phyloP scores from a whole-genome alignment of 2,329 filamentous ascomycete genomes.

The Didymella sp. region DNA sequence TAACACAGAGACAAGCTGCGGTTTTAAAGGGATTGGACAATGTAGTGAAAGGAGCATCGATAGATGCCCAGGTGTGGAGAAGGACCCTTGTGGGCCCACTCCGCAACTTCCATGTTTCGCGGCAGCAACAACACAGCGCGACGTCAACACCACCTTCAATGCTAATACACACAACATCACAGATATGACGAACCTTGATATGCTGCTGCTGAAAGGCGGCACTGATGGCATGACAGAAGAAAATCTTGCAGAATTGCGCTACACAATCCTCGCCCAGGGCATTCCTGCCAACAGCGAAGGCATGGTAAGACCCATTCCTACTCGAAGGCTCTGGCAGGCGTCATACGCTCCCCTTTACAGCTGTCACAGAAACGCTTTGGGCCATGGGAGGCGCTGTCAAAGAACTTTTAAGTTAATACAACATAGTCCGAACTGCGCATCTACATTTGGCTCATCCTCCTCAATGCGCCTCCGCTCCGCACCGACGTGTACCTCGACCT shows the following conservation, averaged over 20 bases:
- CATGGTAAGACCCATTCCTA: conserved; percentile 64
- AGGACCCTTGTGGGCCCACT: conserved; percentile 4
- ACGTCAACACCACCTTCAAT: conserved; percentile 4
- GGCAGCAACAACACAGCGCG: background rate
- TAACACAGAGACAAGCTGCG: background rate
- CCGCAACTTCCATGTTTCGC: conserved; percentile 7
- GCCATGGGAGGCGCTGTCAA: too few species aligned
- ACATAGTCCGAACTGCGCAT: conserved; percentile 85
- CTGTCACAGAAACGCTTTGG: too few species aligned
- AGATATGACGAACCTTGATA: conserved; percentile 65
- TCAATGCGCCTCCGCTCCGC: conserved; percentile 82
- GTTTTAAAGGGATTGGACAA: background rate
- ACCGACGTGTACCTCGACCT: conserved; percentile 90
- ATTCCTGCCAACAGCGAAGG: conserved; percentile 80
- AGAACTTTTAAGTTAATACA: conserved; percentile 8
- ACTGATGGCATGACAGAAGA: conserved; percentile 71
- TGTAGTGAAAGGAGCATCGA: background rate
- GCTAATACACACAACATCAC: conserved; percentile 14
- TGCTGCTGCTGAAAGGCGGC: conserved; percentile 80
- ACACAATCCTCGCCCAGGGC: conserved; percentile 76
- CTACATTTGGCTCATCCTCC: conserved; percentile 93
- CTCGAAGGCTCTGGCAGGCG: background rate
- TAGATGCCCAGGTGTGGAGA: background rate
- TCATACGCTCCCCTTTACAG: too few species aligned
- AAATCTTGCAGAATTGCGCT: conserved; percentile 73